Base-by-base conservation (phyloP, 257 asterid species). In the Solanum habrochaites region DNA sequence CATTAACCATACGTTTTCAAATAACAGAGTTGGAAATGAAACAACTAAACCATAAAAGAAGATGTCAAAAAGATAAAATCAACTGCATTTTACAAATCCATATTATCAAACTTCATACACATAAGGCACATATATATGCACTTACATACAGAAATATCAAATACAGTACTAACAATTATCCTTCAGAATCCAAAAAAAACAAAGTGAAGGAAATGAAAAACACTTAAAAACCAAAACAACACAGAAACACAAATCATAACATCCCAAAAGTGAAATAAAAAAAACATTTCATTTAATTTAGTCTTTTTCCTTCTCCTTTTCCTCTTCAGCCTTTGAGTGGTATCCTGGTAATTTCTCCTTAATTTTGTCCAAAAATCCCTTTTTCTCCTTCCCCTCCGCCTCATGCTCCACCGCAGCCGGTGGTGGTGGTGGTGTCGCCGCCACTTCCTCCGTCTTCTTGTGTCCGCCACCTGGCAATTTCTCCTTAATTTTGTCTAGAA, bases 291-390 rank as follows among this genome's bases (percentile, higher is more conserved):
- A 15, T 25, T 58, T 47, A n/a, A 62, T 62, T 62, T 62, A 14
- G 37, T 90, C 90, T 89, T 92, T 92, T 32, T 91, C 93, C 25
- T 93, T 93, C 69, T 93, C 95, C 83, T 94, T 92, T 14, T 91
- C 98, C 14, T 94, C 98, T 15, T 91, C 98, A 2, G 88, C 87
- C 94, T 95, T 94, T 58, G 92, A 29, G 87, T 95, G 98, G 89
- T 92, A 92, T 15, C 99, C 98, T 2, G 98, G 99, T 8, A 97
- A 83, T 87, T 97, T 97, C 91, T 95, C 99, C 96, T 95, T 97
- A 84, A 97, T 95, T 95, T 97, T 97, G 14, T 94, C 98, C 92
- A 95, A 58, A 87, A 97, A 94, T 1, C 99, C 96, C 85, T 95
- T 97, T 90, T 95, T 95, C 56, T 94, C 98, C 86, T 93, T 92